These are phyloP conservation scores for Geranium rotundifolium DNA, from an alignment of 345 rosid genomes.

Conservation along the genomic window DNA sequence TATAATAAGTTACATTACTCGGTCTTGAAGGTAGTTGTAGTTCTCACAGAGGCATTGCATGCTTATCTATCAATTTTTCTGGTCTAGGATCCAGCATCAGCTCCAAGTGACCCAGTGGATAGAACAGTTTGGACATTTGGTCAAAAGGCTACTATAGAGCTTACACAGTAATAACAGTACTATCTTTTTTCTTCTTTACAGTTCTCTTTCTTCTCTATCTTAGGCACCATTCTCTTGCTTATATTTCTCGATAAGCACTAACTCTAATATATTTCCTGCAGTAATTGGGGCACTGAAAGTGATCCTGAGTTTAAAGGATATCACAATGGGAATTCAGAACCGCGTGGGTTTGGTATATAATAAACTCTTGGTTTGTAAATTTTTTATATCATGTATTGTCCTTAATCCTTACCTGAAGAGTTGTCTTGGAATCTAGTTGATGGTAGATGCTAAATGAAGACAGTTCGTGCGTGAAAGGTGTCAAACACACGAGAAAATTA, in stretches of 20 bases:
- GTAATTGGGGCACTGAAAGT: conserved; percentile 94
- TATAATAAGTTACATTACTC: neutral
- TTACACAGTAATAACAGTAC: conserved; percentile 52
- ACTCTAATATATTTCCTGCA: conserved; percentile 14
- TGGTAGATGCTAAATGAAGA: neutral
- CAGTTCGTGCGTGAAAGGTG: neutral
- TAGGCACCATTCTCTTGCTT: neutral
- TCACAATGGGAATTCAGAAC: conserved; percentile 90
- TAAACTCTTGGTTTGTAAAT: conserved; percentile 4
- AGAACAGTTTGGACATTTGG: conserved; percentile 82
- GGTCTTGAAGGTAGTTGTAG: neutral
- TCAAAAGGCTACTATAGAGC: conserved; percentile 68
- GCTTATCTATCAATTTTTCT: neutral
- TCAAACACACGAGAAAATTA: neutral
- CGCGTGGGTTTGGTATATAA: conserved; percentile 72
- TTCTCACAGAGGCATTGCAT: neutral
- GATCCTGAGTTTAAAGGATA: conserved; percentile 85
- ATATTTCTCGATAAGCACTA: neutral
- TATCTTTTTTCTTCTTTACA: neutral
- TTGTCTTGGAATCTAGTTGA: neutral
- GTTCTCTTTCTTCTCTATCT: neutral
- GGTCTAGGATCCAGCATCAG: conserved; percentile 51
- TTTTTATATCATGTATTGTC: neutral
- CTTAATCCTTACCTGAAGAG: neutral
- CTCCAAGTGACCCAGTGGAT: conserved; percentile 65